Evolutionary conservation across 2,329 filamentous ascomycete genomes (phyloP), one percentile per base, ranked within the genome.

Genomic region (Colletotrichum chrysophilum): DNA sequence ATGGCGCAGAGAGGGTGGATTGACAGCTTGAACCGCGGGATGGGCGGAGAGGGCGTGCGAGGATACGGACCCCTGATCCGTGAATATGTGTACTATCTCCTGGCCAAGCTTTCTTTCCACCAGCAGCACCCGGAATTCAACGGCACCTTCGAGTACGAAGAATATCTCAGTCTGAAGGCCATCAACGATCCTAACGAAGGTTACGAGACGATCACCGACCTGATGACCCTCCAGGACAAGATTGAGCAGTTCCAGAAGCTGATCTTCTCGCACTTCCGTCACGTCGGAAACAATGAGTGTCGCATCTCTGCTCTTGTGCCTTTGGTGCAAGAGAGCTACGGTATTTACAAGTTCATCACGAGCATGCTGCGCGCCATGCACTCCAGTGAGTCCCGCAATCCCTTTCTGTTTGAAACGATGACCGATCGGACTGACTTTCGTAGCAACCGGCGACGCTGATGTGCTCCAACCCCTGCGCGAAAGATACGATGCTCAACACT

Each of bases 281-380:
- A 93, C 78, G 94, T 96, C 30, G 93, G 94, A 64, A 98, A 98
- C 86, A 99, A 98, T 81, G 97, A 99, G 85, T 98, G 96, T 85
- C 92, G 96, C 77, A 99, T 99, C 81, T 97, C 96, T 16, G 95
- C 97, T 2, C 87, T 99, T 69, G 96, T 98, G 26, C 95, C 96
- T 4, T 88, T 99, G 58, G 97, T 99, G 4, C 95, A 98, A 83
- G 97, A 99, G 88, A 98, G 96, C 84, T 99, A 98, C 85, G 97
- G 97, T 64, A 98, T 99, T 80, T 99, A 99, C 89, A 98, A 98
- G 86, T 99, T 99, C 84, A 96, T 98, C 78, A 99, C 97, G 0
- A 99, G 97, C 93, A 99, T 99, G 97, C 87, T 99, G 77, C 92
- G 97, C 71, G 97, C 97, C 18, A 98, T 99, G 96, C 96, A 99